Percentiles rank a stretch among this genome's conserved stretches.
Conservation (phyloP, 352 stramenopile species). For the Thraustotheca clavata region DNA sequence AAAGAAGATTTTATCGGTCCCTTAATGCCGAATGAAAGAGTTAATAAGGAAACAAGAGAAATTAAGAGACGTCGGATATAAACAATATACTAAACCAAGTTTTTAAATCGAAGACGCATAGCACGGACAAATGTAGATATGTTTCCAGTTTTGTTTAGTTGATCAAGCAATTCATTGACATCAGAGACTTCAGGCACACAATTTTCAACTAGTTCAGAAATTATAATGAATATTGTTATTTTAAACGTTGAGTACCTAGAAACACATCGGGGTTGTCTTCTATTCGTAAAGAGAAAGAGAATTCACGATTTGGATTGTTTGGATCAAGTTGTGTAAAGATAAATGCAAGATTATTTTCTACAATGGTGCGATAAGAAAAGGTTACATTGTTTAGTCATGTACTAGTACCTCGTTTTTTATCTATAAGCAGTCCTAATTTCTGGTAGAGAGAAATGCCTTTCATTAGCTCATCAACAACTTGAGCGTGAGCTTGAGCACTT, state of each 20-base stretch:
- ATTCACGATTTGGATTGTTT: slow-evolving; percentile 43
- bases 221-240: neutral
- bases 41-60: neutral
- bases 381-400: neutral
- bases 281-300: slow-evolving; percentile 66
- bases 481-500: neutral
- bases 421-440: slow-evolving; percentile 56
- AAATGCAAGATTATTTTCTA: slow-evolving; percentile 53
- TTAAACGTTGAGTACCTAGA: slow-evolving; percentile 31
- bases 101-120: slow-evolving; percentile 73
- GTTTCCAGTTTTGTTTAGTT: slow-evolving; percentile 57
- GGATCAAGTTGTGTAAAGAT: slow-evolving; percentile 65
- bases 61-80: neutral
- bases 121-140: slow-evolving; percentile 66
- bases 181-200: slow-evolving; percentile 45
- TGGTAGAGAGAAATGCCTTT: slow-evolving; percentile 58
- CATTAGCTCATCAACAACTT: slow-evolving; percentile 33
- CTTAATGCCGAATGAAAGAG: slow-evolving; percentile 24
- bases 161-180: slow-evolving; percentile 38
- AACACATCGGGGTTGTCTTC: slow-evolving; percentile 46
- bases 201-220: slow-evolving; percentile 36
- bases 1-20: slow-evolving; percentile 39
- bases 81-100: slow-evolving; percentile 17
- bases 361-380: neutral
- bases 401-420: slow-evolving; percentile 41